A percentile compares a stretch with the other conserved stretches of the same genome.
Evolutionary conservation across 352 stramenopile species (phyloP).

Genomic region (Plasmopara muralis): DNA sequence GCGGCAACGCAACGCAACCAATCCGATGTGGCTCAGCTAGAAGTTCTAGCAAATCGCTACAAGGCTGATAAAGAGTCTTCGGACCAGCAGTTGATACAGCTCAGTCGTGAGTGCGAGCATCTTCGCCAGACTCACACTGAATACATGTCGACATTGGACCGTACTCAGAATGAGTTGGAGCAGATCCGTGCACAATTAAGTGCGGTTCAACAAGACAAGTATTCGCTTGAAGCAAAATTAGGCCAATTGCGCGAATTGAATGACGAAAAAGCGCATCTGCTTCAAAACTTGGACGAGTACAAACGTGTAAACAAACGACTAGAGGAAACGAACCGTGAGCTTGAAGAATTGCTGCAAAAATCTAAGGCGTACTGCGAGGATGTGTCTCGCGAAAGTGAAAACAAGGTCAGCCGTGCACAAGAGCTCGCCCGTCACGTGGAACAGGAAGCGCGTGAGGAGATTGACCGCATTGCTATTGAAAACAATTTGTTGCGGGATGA

Average conservation of each 20-base stretch:
- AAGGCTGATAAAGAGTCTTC: conserved; percentile 20
- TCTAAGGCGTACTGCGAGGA: conserved; percentile 60
- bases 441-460: conserved; percentile 59
- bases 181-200: conserved; percentile 32
- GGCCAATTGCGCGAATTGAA: conserved; percentile 33
- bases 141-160: conserved; percentile 15
- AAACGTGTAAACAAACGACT: conserved; percentile 40
- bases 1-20: conserved; percentile 28
- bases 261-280: conserved; percentile 37
- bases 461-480: conserved; percentile 45
- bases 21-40: conserved; percentile 22
- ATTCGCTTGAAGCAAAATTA: conserved; percentile 26
- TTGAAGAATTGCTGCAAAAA: conserved; percentile 51
- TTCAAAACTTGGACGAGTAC: conserved; percentile 35
- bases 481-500: conserved; percentile 58
- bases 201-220: conserved; percentile 37
- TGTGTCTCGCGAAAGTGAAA: conserved; percentile 51
- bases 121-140: conserved; percentile 19
- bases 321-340: conserved; percentile 42
- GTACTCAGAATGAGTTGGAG: conserved; percentile 22
- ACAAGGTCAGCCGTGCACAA: conserved; percentile 54
- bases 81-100: conserved; percentile 20
- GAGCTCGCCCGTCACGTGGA: conserved; percentile 55
- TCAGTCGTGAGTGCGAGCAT: conserved; percentile 25
- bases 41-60: conserved; percentile 23